Base-by-base conservation (phyloP, 495 filamentous ascomycete species). In the Sabuloglossum arenarium region DNA sequence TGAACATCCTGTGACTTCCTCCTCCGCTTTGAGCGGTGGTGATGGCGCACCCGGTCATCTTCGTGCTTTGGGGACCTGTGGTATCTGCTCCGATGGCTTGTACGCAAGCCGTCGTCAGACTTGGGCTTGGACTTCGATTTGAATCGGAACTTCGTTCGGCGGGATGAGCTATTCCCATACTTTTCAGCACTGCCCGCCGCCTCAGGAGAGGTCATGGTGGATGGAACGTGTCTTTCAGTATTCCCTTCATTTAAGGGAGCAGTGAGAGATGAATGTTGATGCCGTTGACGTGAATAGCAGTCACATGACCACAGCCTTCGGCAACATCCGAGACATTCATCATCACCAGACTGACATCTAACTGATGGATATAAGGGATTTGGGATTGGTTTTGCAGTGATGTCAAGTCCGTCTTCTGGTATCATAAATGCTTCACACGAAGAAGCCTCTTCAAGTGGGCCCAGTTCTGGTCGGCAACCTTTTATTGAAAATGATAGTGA, bases 331-430 rank as follows among this genome's bases (percentile, higher is more conserved):
- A 43, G 16, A 43, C 12, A 37, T 37, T 37, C 34, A 37, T n/a
- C n/a, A 37, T 14, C 4, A 14, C 34, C 9, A 37, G 21, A n/a
- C 39, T 21, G n/a, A n/a, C 34, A 3, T 10, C n/a, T 3, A 8
- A 12, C 39, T 43, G 39, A 43, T 43, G n/a, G n/a, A 23, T 43
- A 3, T 21, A 23, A n/a, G 39, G 6, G 4, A 6, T n/a, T 51
- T 11, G 47, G 28, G 4, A 51, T 43, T 21, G 39, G 28, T 21
- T 39, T 51, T 27, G 53, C 53, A 54, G 54, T 14, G 19, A 56
- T 56, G 54, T 46, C 54, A 27, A 56, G 54, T 37, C 53, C 54
- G 23, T 49, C 54, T 49, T 43, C 43, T 23, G 54, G 54, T 21
- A 23, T 25, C 9, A 9, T 12, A 31, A 11, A n/a, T 21, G 23